Conservation (phyloP, 345 rosid species). For the Hibiscus mutabilis region DNA sequence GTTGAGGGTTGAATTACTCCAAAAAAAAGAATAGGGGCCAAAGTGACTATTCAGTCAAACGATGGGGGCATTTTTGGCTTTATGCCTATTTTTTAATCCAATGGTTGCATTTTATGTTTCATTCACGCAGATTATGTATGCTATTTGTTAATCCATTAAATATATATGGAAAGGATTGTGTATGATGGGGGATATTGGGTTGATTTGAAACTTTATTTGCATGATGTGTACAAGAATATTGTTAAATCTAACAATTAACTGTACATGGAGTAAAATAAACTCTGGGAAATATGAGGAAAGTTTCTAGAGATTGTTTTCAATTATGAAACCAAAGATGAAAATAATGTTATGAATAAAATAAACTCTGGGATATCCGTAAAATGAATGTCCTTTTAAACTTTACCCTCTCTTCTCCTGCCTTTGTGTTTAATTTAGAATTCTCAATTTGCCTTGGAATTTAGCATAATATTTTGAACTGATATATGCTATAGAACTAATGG, state of each 20-base stretch:
- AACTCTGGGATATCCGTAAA: not conserved
- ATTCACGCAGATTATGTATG: not conserved
- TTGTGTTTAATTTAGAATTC: not conserved
- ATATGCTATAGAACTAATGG: conserved; percentile 1
- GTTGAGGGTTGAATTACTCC: no score
- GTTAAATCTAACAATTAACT: not conserved
- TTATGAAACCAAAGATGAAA: not conserved
- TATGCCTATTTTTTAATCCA: not conserved
- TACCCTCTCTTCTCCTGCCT: not conserved
- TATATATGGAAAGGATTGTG: not conserved
- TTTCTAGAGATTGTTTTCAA: not conserved
- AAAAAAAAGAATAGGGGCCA: no score
- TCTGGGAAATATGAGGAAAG: not conserved
- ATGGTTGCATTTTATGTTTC: not conserved
- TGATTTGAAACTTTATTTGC: not conserved
- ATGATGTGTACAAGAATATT: not conserved
- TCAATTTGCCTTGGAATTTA: conserved; percentile 4
- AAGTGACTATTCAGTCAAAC: no score
- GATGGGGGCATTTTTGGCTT: no score
- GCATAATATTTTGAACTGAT: not conserved
- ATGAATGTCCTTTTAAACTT: not conserved
- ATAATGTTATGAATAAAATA: not conserved
- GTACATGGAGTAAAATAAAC: not conserved
- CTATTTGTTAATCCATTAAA: not conserved
- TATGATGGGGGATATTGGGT: not conserved